Evolutionary conservation across 106 monocot genomes (phyloP).

Genomic region (Triglochin maritima): DNA sequence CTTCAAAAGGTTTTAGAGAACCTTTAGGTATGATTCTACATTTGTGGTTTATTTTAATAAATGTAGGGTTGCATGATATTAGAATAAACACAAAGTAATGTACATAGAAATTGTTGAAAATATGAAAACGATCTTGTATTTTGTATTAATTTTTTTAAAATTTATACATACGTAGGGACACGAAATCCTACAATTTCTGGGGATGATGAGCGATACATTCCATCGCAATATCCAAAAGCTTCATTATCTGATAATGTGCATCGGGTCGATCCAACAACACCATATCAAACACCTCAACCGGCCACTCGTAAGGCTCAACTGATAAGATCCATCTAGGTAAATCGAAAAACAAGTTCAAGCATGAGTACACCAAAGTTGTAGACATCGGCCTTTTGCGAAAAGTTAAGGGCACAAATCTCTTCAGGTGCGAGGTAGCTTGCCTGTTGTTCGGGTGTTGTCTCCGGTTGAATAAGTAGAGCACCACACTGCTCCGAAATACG

Average conservation of each 20-base stretch:
- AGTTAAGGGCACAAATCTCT: constrained; percentile 38
- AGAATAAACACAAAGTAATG: too few relatives aligned
- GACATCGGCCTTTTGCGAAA: constrained; percentile 72
- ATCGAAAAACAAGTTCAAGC: constrained; percentile 78
- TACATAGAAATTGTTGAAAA: too few relatives aligned
- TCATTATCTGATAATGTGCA: constrained; percentile 63
- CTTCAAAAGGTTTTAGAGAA: too few relatives aligned
- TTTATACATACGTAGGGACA: too few relatives aligned
- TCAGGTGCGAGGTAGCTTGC: constrained; percentile 73
- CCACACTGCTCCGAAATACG: constrained; percentile 72
- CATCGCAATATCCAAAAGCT: constrained; percentile 59
- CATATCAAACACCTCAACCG: constrained; percentile 66
- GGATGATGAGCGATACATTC: constrained; percentile 52
- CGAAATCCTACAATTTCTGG: too few relatives aligned
- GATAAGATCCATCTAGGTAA: constrained; percentile 78
- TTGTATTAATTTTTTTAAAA: too few relatives aligned
- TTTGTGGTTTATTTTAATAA: too few relatives aligned
- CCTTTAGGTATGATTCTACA: too few relatives aligned
- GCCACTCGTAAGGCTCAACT: constrained; percentile 63
- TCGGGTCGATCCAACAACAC: constrained; percentile 41
- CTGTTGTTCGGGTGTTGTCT: constrained; percentile 30
- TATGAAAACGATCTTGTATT: too few relatives aligned
- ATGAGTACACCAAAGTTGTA: constrained; percentile 91
- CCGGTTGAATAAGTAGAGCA: constrained; percentile 30
- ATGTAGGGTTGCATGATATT: too few relatives aligned